Conservation (phyloP, 1,139 yeast species). For the Suhomyces guaymorum region DNA sequence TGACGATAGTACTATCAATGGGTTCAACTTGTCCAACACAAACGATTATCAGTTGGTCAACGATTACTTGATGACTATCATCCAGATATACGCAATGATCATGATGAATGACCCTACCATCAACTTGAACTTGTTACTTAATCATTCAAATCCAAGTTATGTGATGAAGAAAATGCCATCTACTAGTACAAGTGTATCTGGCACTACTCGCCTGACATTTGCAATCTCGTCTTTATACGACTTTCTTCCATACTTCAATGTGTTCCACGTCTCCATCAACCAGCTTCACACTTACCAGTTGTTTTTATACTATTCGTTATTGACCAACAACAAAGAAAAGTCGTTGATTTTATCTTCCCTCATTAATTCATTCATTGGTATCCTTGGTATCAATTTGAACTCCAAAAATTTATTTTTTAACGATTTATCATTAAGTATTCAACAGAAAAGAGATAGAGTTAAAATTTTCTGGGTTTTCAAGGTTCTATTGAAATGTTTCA, state of each 20-base stretch:
- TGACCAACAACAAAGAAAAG: constrained; percentile 50
- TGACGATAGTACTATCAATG: constrained; percentile 52
- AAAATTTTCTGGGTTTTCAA: constrained; percentile 64
- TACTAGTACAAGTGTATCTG: constrained; percentile 12
- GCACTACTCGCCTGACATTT: constrained; percentile 5
- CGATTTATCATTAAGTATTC: constrained; percentile 40
- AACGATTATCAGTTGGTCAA: constrained; percentile 54
- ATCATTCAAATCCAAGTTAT: constrained; percentile 42
- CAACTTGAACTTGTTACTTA: constrained; percentile 42
- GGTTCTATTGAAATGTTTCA: constrained; percentile 52
- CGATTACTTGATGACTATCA: constrained; percentile 50
- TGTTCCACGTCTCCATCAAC: constrained; percentile 42
- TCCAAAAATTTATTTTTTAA: constrained; percentile 48
- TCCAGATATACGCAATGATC: constrained; percentile 49
- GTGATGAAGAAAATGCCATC: constrained; percentile 16
- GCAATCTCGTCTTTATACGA: constrained; percentile 42
- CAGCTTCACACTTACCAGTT: constrained; percentile 47
- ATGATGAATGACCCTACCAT: constrained; percentile 51
- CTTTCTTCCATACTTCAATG: constrained; percentile 48
- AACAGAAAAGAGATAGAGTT: constrained; percentile 51
- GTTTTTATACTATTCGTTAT: constrained; percentile 44
- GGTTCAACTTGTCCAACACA: constrained; percentile 47
- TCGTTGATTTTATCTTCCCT: constrained; percentile 44
- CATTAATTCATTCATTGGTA: constrained; percentile 49
- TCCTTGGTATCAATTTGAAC: constrained; percentile 49